phyloP scores from a whole-genome alignment of 805 yeast species.

The Cyberlindnera amylophila region DNA sequence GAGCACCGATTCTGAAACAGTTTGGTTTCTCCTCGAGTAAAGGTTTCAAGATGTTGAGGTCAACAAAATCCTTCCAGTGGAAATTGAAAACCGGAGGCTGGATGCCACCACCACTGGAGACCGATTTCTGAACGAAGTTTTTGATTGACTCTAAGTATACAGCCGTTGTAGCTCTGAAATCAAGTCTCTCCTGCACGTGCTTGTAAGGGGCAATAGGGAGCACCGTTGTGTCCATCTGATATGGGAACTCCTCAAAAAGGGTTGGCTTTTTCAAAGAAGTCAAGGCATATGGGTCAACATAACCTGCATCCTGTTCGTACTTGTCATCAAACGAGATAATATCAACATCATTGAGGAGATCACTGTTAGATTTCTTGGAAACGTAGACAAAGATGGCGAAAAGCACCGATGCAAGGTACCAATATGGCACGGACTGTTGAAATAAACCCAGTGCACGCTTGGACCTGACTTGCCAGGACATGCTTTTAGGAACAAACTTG shows the following conservation, averaged over 20 bases:
- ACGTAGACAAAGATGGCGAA: conserved; percentile 23
- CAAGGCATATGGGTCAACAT: conserved; percentile 19
- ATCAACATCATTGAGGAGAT: conserved; percentile 14
- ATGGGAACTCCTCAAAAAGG: conserved; percentile 29
- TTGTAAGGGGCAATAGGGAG: conserved; percentile 37
- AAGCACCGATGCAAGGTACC: conserved; percentile 18
- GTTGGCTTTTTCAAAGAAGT: conserved; percentile 19
- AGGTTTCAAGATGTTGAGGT: conserved; percentile 39
- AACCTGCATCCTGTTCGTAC: conserved; percentile 19
- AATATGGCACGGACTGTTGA: conserved; percentile 18
- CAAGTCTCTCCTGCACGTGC: conserved; percentile 33
- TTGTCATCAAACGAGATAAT: conserved; percentile 15
- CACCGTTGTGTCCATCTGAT: conserved; percentile 28
- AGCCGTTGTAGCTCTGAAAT: conserved; percentile 32
- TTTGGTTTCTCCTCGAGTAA: conserved; percentile 37
- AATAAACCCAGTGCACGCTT: conserved; percentile 8
- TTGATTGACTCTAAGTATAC: conserved; percentile 33
- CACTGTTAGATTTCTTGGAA: conserved; percentile 6
- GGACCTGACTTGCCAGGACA: conserved; percentile 6
- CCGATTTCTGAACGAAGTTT: conserved; percentile 27
- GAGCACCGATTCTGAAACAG: conserved; percentile 43
- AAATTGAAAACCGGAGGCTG: conserved; percentile 37
- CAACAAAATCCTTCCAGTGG: conserved; percentile 57
- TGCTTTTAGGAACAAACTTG: conserved; percentile 9
- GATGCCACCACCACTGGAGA: conserved; percentile 19